phyloP scores from a whole-genome alignment of 345 rosid species.

The Rhodamnia rubescens region DNA sequence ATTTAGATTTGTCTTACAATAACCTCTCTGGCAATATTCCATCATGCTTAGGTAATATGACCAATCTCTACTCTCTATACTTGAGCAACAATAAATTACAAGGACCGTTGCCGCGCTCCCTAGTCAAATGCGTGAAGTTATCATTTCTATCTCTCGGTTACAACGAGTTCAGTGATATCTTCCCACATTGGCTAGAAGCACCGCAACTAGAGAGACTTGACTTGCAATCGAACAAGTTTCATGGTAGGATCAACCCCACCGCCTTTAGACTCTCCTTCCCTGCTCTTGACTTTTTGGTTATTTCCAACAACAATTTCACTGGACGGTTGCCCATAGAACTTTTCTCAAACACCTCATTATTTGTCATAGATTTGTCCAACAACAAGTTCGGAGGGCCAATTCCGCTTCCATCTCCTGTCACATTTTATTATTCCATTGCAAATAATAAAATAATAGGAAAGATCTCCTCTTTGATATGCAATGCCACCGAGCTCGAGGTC shows the following conservation, averaged over 20 bases:
- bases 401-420: background rate
- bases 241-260: background rate
- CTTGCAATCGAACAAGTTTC: background rate
- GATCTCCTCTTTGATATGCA: background rate
- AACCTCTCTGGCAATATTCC: background rate
- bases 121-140: background rate
- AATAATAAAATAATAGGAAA: background rate
- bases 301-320: background rate
- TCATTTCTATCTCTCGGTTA: accelerated
- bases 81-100: background rate
- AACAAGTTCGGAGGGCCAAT: too few species aligned
- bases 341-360: background rate
- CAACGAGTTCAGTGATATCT: background rate
- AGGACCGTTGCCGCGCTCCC: background rate
- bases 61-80: accelerated
- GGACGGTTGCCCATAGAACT: background rate
- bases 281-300: accelerated
- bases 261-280: accelerated
- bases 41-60: background rate
- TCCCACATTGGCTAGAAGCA: background rate
- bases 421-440: background rate
- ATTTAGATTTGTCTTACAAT: accelerated
- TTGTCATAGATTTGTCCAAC: too few species aligned
- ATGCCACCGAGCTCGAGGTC: background rate
- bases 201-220: accelerated